Conservation (phyloP, 2,329 filamentous ascomycete genomes). For the Pseudocercospora fuligena region DNA sequence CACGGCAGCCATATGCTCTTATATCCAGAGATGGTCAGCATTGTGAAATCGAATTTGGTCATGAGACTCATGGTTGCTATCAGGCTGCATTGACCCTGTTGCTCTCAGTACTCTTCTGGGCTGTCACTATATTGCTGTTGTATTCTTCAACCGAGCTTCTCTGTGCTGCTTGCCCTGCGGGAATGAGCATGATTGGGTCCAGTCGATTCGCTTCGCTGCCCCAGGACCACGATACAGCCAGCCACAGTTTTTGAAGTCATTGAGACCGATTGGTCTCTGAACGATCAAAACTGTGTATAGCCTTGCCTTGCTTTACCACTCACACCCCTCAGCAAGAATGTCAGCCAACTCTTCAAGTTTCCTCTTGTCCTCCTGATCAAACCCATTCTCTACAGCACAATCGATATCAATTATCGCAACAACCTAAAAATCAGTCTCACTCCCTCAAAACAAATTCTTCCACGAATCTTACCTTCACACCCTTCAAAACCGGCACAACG, state of each 20-base stretch:
- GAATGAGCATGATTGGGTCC: too few relatives aligned
- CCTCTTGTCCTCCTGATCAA: conserved; percentile 69
- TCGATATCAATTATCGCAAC: conserved; percentile 82
- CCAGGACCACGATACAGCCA: background rate
- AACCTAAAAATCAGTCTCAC: conserved; percentile 54
- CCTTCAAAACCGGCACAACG: conserved; percentile 71
- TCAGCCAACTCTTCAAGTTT: conserved; percentile 70
- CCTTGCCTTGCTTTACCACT: conserved; percentile 59
- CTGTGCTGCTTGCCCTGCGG: too few relatives aligned
- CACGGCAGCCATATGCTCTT: background rate
- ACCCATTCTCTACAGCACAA: conserved; percentile 69
- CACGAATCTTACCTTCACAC: conserved; percentile 48
- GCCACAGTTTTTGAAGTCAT: background rate
- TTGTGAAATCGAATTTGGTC: background rate
- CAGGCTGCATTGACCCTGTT: background rate
- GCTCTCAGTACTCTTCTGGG: background rate
- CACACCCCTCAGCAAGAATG: conserved; percentile 64
- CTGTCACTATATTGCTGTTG: too few relatives aligned
- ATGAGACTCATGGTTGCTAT: background rate
- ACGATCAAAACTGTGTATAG: too few relatives aligned
- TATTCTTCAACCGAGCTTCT: too few relatives aligned
- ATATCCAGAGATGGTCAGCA: background rate
- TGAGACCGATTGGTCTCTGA: too few relatives aligned
- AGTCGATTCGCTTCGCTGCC: background rate
- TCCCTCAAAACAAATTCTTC: background rate